Conservation (phyloP, 306 rosid genomes). For the Pyrus betulifolia region DNA sequence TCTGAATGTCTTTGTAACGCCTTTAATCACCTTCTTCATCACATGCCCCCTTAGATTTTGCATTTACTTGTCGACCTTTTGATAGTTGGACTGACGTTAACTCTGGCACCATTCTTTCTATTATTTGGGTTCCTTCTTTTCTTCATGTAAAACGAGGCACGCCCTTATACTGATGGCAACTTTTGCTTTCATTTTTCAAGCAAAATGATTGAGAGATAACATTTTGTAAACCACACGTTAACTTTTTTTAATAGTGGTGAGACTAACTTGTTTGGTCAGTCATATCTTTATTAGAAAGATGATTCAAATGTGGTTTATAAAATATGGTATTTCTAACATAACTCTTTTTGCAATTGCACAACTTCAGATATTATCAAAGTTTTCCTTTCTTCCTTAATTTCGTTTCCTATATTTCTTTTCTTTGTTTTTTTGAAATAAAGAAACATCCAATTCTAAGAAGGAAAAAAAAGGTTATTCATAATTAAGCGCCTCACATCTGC, state of each 20-base stretch:
- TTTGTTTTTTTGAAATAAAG: background rate
- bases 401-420: background rate
- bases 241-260: no score
- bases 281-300: no score
- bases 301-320: no score
- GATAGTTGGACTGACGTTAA: slow-evolving; percentile 53
- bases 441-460: background rate
- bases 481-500: no score
- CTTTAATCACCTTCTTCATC: slow-evolving; percentile 37
- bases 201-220: no score
- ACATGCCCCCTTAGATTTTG: slow-evolving; percentile 56
- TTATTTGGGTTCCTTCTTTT: background rate
- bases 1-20: slow-evolving; percentile 25
- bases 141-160: slow-evolving; percentile 6
- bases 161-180: background rate
- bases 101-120: slow-evolving; percentile 16
- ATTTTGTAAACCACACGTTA: no score
- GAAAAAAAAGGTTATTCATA: background rate
- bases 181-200: background rate
- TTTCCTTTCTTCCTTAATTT: background rate
- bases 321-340: no score
- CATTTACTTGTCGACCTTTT: slow-evolving; percentile 53
- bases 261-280: no score
- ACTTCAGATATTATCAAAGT: background rate
- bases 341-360: background rate